Conservation (phyloP, 768 basidiomycete species). For the Hericium erinaceus region DNA sequence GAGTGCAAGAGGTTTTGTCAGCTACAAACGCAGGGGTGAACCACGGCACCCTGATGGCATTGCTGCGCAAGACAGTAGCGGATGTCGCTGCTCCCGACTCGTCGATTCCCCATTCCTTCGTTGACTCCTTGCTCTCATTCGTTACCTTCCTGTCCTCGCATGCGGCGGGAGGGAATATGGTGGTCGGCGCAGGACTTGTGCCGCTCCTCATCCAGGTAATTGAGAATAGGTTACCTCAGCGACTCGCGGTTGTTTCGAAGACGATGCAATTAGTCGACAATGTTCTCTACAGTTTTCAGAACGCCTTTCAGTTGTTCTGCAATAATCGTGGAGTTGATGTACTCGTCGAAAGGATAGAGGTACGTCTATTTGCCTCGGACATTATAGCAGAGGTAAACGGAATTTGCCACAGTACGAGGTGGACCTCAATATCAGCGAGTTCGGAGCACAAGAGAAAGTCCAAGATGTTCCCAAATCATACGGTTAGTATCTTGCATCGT, state of each 20-base stretch:
- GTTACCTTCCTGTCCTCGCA: constrained; percentile 82
- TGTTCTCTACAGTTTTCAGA: constrained; percentile 81
- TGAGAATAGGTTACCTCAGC: constrained; percentile 60
- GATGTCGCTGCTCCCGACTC: constrained; percentile 64
- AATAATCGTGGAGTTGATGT: constrained; percentile 75
- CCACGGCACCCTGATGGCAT: constrained; percentile 88
- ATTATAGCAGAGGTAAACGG: constrained; percentile 6
- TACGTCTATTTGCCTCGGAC: constrained; percentile 25
- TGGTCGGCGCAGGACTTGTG: constrained; percentile 88
- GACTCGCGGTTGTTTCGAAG: constrained; percentile 75
- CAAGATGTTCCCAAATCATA: constrained; percentile 37
- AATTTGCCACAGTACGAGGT: constrained; percentile 22
- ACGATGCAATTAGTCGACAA: constrained; percentile 90
- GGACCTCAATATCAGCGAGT: constrained; percentile 15
- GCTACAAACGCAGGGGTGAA: constrained; percentile 93
- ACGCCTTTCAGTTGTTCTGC: constrained; percentile 82
- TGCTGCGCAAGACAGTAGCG: constrained; percentile 71
- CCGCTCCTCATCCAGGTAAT: constrained; percentile 85
- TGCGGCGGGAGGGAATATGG: constrained; percentile 82
- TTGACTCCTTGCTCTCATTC: constrained; percentile 80
- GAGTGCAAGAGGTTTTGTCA: constrained; percentile 78
- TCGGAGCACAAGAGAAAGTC: constrained; percentile 50
- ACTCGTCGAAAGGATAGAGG: constrained; percentile 83
- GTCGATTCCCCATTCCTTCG: constrained; percentile 59
- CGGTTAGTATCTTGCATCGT: constrained; percentile 27